A percentile compares a stretch with the other conserved stretches of the same genome.
These are phyloP conservation scores for Posidonia australis DNA, from an alignment of 106 monocot genomes.

Conservation along the genomic window DNA sequence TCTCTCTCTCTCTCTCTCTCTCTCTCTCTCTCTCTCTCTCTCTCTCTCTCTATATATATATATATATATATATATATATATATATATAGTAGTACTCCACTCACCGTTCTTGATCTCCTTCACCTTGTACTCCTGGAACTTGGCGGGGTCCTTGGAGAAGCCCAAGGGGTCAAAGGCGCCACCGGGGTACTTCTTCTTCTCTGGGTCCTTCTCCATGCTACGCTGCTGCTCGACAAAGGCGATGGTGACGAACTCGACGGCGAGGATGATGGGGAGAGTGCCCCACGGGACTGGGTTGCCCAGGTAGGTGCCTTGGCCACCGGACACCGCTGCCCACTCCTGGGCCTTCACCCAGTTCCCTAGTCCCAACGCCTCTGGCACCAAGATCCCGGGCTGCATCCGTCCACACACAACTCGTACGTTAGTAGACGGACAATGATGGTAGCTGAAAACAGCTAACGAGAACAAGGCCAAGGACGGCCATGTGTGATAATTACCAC, in stretches of 20 bases:
- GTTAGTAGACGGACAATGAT: too few relatives aligned
- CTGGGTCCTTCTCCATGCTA: conserved; percentile 96
- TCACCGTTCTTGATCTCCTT: conserved; percentile 95
- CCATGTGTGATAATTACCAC: conserved; percentile 37
- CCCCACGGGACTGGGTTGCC: conserved; percentile 97
- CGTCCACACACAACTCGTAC: too few relatives aligned
- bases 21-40: too few relatives aligned
- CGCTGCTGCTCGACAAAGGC: conserved; percentile 93
- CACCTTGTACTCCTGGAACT: conserved; percentile 79
- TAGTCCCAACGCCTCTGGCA: conserved; percentile 82
- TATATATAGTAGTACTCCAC: too few relatives aligned
- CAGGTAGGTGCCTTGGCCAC: conserved; percentile 82
- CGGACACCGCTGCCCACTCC: conserved; percentile 86
- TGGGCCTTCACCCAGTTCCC: conserved; percentile 98
- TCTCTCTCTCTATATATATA: too few relatives aligned
- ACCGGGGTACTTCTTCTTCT: conserved; percentile 97
- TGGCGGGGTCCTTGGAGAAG: conserved; percentile 84
- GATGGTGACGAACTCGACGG: conserved; percentile 73
- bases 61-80: too few relatives aligned
- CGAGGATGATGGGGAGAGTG: conserved; percentile 74
- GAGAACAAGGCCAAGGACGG: too few relatives aligned
- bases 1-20: too few relatives aligned
- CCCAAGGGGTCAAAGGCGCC: conserved; percentile 93
- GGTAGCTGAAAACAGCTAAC: too few relatives aligned
- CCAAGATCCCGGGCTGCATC: conserved; percentile 63